Percentiles rank a stretch among this genome's conserved stretches.
Conservation (phyloP, 1,284 basidiomycete genomes). For the Cerrena zonata region DNA sequence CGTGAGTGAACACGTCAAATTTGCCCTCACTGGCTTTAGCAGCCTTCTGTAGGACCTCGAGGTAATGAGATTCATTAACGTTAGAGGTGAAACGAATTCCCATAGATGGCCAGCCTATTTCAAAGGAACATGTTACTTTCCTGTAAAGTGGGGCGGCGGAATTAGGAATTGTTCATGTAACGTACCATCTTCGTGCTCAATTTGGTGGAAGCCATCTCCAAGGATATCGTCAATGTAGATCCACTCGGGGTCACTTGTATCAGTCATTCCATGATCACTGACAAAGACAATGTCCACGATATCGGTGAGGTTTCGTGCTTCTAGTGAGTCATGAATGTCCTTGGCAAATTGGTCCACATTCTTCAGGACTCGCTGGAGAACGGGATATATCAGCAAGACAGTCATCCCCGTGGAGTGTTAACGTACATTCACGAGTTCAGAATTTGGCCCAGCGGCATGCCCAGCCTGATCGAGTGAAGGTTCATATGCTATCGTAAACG, state of each 20-base stretch:
- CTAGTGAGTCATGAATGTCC: constrained; percentile 57
- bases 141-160: too few relatives aligned
- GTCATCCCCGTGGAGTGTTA: constrained; percentile 3
- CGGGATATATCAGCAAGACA: constrained; percentile 1
- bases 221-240: constrained; percentile 82
- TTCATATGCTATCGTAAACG: constrained; percentile 53
- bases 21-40: constrained; percentile 50
- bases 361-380: constrained; percentile 53
- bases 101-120: constrained; percentile 74
- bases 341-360: constrained; percentile 74
- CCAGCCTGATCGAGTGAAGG: constrained; percentile 79
- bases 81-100: constrained; percentile 67
- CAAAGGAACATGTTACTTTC: too few relatives aligned
- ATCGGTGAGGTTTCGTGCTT: constrained; percentile 68
- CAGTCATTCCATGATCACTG: constrained; percentile 90
- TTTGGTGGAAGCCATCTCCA: constrained; percentile 59
- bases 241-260: constrained; percentile 69
- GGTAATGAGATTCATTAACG: constrained; percentile 53
- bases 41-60: constrained; percentile 47
- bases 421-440: constrained; percentile 65
- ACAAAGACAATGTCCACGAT: constrained; percentile 88
- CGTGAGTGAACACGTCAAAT: constrained; percentile 74
- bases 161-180: too few relatives aligned
- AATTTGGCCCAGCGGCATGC: constrained; percentile 72
- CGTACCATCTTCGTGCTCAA: constrained; percentile 69